Evolutionary conservation across 2,329 filamentous ascomycete species (phyloP).

Genomic region (Calonectria leucothoes): DNA sequence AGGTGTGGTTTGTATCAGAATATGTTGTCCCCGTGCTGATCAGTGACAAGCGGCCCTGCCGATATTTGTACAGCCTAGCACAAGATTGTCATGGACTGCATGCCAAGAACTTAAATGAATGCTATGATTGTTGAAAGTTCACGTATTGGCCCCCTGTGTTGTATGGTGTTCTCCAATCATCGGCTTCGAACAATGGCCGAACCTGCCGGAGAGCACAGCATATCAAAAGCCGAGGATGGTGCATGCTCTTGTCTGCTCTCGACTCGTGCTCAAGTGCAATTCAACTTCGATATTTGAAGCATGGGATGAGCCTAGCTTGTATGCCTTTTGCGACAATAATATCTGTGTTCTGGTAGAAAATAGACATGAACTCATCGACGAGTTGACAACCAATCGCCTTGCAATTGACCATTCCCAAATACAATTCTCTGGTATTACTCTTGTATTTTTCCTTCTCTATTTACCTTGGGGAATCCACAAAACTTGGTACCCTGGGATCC

Average conservation of each 20-base stretch:
- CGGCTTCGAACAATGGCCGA: neutral
- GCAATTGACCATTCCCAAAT: neutral
- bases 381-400: neutral
- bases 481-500: neutral
- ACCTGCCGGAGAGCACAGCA: neutral
- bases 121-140: neutral
- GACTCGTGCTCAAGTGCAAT: neutral
- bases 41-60: too few relatives aligned
- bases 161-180: neutral
- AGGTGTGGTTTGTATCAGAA: neutral
- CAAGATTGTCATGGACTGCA: neutral
- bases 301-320: neutral
- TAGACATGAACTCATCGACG: neutral
- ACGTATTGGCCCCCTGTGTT: neutral
- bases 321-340: neutral
- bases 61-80: too few relatives aligned
- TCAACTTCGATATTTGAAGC: neutral
- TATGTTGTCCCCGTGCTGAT: too few relatives aligned
- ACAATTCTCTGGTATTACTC: neutral
- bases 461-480: neutral
- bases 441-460: neutral
- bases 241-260: neutral
- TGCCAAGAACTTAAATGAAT: neutral
- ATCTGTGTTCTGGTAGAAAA: neutral
- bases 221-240: neutral